These are phyloP conservation scores for Globisporangium spiculum DNA, from an alignment of 352 stramenopile species.

Conservation along the genomic window DNA sequence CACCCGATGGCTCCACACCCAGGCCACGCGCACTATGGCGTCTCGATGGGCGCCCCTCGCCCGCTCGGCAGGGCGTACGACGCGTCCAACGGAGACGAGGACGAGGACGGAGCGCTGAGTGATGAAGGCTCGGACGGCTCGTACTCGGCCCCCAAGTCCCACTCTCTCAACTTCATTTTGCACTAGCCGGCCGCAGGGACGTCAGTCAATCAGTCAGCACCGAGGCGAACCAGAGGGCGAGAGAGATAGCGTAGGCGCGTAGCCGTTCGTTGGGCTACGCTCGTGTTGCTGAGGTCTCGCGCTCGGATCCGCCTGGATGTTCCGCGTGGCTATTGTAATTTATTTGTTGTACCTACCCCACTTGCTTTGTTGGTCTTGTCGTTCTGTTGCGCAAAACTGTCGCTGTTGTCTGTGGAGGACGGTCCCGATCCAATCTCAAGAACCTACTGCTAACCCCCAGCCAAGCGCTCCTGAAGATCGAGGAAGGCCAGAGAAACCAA, in stretches of 20 bases:
- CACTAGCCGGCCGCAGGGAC: slow-evolving; percentile 29
- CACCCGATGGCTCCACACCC: slow-evolving; percentile 7
- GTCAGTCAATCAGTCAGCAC: background rate
- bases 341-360: slow-evolving; percentile 4
- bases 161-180: slow-evolving; percentile 85
- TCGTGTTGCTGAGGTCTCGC: background rate
- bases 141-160: slow-evolving; percentile 58
- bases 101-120: slow-evolving; percentile 27
- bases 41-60: background rate
- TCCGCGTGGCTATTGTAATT: slow-evolving; percentile 12
- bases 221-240: background rate
- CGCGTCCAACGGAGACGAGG: slow-evolving; percentile 14
- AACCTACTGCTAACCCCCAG: too few species aligned
- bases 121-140: slow-evolving; percentile 61
- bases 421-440: too few species aligned
- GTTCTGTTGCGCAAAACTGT: background rate
- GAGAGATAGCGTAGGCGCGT: background rate
- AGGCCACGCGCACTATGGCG: background rate
- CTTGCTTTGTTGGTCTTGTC: background rate
- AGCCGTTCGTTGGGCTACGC: background rate
- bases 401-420: too few species aligned
- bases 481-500: too few species aligned
- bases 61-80: slow-evolving; percentile 23
- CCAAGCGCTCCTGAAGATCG: too few species aligned
- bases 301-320: slow-evolving; percentile 2